phyloP scores from a whole-genome alignment of 2,329 filamentous ascomycete genomes.

The Colletotrichum limetticola region DNA sequence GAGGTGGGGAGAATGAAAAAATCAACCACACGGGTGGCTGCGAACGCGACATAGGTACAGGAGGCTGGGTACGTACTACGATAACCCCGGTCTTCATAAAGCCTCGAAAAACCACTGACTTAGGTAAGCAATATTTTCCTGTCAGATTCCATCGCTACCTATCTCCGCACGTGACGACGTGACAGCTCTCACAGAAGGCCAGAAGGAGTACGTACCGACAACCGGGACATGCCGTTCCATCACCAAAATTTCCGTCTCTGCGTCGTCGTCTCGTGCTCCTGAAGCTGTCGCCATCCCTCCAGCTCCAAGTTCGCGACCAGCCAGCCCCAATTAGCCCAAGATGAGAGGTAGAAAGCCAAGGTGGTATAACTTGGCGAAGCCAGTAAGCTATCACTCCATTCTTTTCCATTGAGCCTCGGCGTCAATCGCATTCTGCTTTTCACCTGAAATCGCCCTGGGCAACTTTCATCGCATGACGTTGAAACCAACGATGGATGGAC shows the following conservation, averaged over 20 bases:
- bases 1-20: slow-evolving; percentile 30
- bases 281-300: slow-evolving; percentile 28
- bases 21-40: slow-evolving; percentile 25
- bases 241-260: slow-evolving; percentile 35
- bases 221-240: slow-evolving; percentile 32
- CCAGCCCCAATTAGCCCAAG: slow-evolving; percentile 45
- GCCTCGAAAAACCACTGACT: neutral
- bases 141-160: neutral
- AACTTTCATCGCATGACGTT: neutral
- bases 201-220: slow-evolving; percentile 15
- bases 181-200: neutral
- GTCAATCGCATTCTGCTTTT: slow-evolving; percentile 4
- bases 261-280: slow-evolving; percentile 26
- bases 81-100: neutral
- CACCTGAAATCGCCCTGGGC: neutral
- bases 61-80: slow-evolving; percentile 15
- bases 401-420: slow-evolving; percentile 13
- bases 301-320: slow-evolving; percentile 9
- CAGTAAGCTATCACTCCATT: slow-evolving; percentile 58
- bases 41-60: neutral
- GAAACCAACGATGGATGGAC: neutral
- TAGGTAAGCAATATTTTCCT: neutral
- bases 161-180: slow-evolving; percentile 6
- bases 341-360: slow-evolving; percentile 67
- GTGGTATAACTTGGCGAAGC: slow-evolving; percentile 74